Conservation (phyloP, 768 basidiomycete species). For the Leucogyrophana mollusca region DNA sequence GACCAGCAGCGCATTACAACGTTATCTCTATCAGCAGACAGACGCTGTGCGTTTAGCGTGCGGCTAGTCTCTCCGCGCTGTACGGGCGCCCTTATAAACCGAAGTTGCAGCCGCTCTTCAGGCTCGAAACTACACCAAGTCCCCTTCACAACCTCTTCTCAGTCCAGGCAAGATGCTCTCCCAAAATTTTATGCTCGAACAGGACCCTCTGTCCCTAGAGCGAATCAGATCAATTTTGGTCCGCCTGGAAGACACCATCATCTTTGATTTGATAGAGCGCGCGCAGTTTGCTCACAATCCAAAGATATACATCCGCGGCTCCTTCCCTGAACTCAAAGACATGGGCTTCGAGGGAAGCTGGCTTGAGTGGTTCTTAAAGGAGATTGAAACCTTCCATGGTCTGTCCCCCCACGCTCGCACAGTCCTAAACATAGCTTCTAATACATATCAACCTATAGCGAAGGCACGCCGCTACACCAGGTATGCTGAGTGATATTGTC, state of each 20-base stretch:
- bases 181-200: slow-evolving; percentile 65
- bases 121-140: no score
- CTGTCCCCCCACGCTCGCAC: slow-evolving; percentile 31
- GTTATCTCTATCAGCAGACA: no score
- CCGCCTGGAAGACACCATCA: slow-evolving; percentile 97
- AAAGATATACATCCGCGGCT: slow-evolving; percentile 78
- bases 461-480: slow-evolving; percentile 95
- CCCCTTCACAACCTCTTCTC: slow-evolving; percentile 8
- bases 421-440: slow-evolving; percentile 2
- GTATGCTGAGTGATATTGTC: no score
- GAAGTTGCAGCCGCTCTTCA: no score
- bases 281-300: slow-evolving; percentile 96
- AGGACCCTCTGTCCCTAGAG: slow-evolving; percentile 84
- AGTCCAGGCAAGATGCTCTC: slow-evolving; percentile 42
- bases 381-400: slow-evolving; percentile 96
- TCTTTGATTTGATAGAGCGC: slow-evolving; percentile 95
- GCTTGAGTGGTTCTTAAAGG: slow-evolving; percentile 97
- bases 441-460: slow-evolving; percentile 45
- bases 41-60: no score
- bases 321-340: slow-evolving; percentile 68
- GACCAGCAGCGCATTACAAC: no score
- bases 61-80: neutral
- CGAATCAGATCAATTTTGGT: slow-evolving; percentile 83
- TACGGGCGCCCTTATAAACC: slow-evolving; percentile 9
- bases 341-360: slow-evolving; percentile 82